phyloP scores from a whole-genome alignment of 768 basidiomycete genomes.

The Serendipita indica region DNA sequence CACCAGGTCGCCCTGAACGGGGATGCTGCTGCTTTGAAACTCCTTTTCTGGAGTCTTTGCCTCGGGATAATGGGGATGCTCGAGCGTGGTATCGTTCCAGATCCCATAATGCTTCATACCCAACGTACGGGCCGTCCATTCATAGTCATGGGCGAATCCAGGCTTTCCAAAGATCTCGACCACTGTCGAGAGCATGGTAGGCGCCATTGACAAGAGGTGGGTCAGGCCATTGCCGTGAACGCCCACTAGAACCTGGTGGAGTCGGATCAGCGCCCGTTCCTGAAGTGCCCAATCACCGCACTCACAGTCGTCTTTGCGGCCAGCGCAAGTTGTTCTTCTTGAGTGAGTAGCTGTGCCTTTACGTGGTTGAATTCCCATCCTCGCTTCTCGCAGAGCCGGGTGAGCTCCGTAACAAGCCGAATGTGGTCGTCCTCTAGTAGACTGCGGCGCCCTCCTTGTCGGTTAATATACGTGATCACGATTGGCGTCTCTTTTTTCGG shows the following conservation, averaged over 20 bases:
- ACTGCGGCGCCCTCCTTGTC: constrained; percentile 41
- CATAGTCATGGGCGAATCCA: constrained; percentile 77
- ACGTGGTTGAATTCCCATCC: constrained; percentile 49
- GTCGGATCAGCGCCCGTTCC: no score
- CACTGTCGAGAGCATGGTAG: constrained; percentile 57
- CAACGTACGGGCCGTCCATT: constrained; percentile 62
- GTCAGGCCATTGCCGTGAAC: constrained; percentile 73
- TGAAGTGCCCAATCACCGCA: constrained; percentile 13
- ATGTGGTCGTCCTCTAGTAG: constrained; percentile 19
- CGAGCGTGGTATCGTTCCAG: constrained; percentile 61
- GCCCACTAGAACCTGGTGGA: constrained; percentile 48
- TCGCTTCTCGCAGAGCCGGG: constrained; percentile 18
- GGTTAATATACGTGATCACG: constrained; percentile 57
- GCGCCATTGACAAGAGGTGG: constrained; percentile 74
- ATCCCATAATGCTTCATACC: constrained; percentile 64
- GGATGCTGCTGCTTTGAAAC: constrained; percentile 72
- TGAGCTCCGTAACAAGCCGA: constrained; percentile 17
- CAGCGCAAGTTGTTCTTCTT: constrained; percentile 59
- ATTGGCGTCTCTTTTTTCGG: constrained; percentile 25
- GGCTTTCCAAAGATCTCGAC: constrained; percentile 73
- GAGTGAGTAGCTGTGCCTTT: constrained; percentile 47
- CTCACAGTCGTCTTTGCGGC: constrained; percentile 57
- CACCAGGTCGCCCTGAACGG: constrained; percentile 49
- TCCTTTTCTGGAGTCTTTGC: constrained; percentile 67
- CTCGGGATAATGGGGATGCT: constrained; percentile 23